phyloP scores from a whole-genome alignment of 306 rosid genomes.

The Rosa chinensis region DNA sequence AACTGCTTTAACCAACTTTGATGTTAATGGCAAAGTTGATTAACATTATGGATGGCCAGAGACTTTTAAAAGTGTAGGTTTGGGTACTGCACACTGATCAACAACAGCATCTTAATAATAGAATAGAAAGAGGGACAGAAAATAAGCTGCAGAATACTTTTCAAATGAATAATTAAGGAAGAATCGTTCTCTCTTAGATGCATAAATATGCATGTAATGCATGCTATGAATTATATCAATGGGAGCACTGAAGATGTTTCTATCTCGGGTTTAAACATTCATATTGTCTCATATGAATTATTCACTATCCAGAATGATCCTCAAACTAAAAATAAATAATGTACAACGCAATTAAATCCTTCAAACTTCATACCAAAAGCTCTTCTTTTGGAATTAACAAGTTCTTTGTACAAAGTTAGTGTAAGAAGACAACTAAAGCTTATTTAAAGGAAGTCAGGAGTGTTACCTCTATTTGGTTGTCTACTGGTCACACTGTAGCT shows the following conservation, averaged over 20 bases:
- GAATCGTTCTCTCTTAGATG: background rate
- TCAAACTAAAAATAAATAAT: conserved; percentile 16
- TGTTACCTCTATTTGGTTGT: conserved; percentile 85
- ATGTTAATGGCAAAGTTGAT: background rate
- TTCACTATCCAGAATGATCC: conserved; percentile 15
- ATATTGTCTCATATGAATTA: conserved; percentile 21
- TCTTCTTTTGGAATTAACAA: conserved; percentile 17
- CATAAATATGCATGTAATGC: background rate
- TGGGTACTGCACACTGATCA: background rate
- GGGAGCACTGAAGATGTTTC: background rate
- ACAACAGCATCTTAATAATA: background rate
- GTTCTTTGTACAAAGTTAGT: conserved; percentile 10
- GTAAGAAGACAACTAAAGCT: conserved; percentile 7
- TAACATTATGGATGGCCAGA: background rate
- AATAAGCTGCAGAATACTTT: background rate
- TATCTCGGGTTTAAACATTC: background rate
- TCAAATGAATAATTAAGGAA: background rate
- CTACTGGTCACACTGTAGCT: conserved; percentile 71
- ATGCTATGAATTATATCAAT: background rate
- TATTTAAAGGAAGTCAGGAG: conserved; percentile 24
- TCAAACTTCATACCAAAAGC: conserved; percentile 10
- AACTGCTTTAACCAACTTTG: background rate
- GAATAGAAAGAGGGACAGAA: background rate
- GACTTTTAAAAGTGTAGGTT: background rate
- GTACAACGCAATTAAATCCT: conserved; percentile 13